phyloP scores from a whole-genome alignment of 2,329 filamentous ascomycete genomes.

The Fusarium sp. region DNA sequence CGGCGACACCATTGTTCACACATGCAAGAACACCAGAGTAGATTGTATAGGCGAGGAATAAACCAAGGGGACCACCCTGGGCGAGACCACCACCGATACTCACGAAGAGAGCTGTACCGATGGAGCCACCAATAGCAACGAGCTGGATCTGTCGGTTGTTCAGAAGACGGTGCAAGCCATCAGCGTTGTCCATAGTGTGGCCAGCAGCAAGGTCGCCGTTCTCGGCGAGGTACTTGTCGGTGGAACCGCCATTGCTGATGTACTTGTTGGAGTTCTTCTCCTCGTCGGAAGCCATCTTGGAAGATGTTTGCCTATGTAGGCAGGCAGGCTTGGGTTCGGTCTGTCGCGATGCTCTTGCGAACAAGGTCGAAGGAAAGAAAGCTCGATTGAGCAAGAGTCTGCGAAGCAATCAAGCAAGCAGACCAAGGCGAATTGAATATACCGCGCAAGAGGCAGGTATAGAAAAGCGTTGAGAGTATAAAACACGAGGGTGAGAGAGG shows the following conservation, averaged over 20 bases:
- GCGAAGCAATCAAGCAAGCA: slow-evolving; percentile 46
- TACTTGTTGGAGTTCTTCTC: slow-evolving; percentile 49
- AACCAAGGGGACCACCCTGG: slow-evolving; percentile 60
- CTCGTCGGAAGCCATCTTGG: slow-evolving; percentile 46
- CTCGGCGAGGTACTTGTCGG: slow-evolving; percentile 38
- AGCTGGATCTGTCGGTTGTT: slow-evolving; percentile 70
- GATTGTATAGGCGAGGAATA: slow-evolving; percentile 70
- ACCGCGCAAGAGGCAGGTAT: slow-evolving; percentile 22
- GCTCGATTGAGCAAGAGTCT: slow-evolving; percentile 39
- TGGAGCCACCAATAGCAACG: slow-evolving; percentile 70
- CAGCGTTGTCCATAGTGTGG: slow-evolving; percentile 52
- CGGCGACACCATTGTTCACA: slow-evolving; percentile 75
- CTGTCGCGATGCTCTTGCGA: slow-evolving; percentile 8
- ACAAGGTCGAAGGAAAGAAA: slow-evolving; percentile 24
- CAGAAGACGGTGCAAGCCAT: slow-evolving; percentile 62
- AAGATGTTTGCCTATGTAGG: slow-evolving; percentile 20
- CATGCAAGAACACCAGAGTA: slow-evolving; percentile 69
- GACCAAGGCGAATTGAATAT: slow-evolving; percentile 22
- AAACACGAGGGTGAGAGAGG: neutral
- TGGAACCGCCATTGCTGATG: slow-evolving; percentile 46
- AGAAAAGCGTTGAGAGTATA: slow-evolving; percentile 16
- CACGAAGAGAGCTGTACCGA: slow-evolving; percentile 71
- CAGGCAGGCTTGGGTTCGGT: slow-evolving; percentile 5
- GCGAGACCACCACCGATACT: slow-evolving; percentile 69
- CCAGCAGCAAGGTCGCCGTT: slow-evolving; percentile 45